A percentile compares a stretch with the other conserved stretches of the same genome.
phyloP scores from a whole-genome alignment of 495 filamentous ascomycete species.

The Penicillium manginii region DNA sequence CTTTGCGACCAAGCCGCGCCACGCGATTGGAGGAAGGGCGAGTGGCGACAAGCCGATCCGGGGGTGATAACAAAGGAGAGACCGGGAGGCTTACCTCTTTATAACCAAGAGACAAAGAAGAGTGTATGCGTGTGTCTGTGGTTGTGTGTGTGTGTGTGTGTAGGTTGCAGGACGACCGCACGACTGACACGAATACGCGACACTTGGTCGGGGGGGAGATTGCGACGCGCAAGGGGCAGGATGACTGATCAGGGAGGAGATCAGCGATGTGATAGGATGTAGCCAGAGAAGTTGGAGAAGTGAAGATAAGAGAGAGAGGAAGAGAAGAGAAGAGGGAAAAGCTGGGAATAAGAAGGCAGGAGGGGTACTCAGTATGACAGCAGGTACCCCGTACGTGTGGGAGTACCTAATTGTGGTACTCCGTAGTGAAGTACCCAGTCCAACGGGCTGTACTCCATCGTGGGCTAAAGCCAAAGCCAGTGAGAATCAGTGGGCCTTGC shows the following conservation, averaged over 20 bases:
- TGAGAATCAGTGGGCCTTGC: not conserved
- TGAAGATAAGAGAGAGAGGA: not conserved
- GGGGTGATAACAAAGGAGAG: slow-evolving; percentile 3
- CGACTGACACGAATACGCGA: slow-evolving; percentile 5
- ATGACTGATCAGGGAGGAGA: slow-evolving; percentile 1
- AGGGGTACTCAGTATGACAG: not conserved
- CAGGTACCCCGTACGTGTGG: not conserved
- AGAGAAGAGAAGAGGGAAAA: not conserved
- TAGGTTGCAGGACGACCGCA: slow-evolving; percentile 1
- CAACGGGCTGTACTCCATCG: not conserved
- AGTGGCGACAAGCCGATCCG: slow-evolving; percentile 25
- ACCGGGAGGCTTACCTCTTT: slow-evolving; percentile 26
- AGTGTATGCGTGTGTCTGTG: slow-evolving; percentile 5
- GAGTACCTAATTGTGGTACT: not conserved
- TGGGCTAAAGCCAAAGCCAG: too few relatives aligned
- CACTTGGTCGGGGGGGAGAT: slow-evolving; percentile 3
- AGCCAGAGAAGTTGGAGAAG: not conserved
- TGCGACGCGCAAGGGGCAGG: slow-evolving; percentile 7
- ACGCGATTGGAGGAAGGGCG: slow-evolving; percentile 17
- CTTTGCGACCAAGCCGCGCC: slow-evolving; percentile 20
- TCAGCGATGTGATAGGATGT: not conserved
- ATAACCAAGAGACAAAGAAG: slow-evolving; percentile 22
- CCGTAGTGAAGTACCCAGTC: not conserved
- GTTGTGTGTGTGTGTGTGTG: slow-evolving; percentile 6
- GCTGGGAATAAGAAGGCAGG: not conserved